A percentile compares a stretch with the other conserved stretches of the same genome.
phyloP scores from a whole-genome alignment of 257 asterid species.

The Forsythia viridissima region DNA sequence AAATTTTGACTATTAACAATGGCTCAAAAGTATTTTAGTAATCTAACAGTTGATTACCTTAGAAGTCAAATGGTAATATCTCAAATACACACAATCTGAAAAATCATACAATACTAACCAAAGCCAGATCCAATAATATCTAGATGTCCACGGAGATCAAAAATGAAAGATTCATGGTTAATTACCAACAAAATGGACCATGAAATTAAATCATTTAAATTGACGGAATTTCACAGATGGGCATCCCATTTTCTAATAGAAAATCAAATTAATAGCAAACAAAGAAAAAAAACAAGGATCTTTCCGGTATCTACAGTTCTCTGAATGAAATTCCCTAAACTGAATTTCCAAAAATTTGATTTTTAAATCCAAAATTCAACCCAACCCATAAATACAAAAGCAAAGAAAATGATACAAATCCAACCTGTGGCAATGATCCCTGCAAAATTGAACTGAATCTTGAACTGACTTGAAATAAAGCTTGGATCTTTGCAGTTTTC shows the following conservation, averaged over 20 bases:
- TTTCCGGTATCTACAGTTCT: neutral
- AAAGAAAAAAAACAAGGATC: neutral
- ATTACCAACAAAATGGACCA: neutral
- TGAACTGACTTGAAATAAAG: conserved; percentile 15
- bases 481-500: conserved; percentile 31
- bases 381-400: neutral
- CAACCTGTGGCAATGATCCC: conserved; percentile 31
- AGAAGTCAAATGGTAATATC: neutral
- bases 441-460: conserved; percentile 33
- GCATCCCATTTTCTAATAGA: neutral
- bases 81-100: neutral
- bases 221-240: neutral
- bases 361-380: neutral
- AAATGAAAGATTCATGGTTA: neutral
- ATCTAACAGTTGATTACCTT: conserved; percentile 1
- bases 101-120: neutral
- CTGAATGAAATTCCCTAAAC: neutral
- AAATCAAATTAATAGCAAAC: neutral
- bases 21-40: neutral
- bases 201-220: neutral
- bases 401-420: neutral
- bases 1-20: neutral
- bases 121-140: neutral
- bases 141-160: neutral
- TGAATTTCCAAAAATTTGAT: neutral